Base-by-base conservation (phyloP, 805 yeast genomes). In the Wickerhamomyces sydowiorum region DNA sequence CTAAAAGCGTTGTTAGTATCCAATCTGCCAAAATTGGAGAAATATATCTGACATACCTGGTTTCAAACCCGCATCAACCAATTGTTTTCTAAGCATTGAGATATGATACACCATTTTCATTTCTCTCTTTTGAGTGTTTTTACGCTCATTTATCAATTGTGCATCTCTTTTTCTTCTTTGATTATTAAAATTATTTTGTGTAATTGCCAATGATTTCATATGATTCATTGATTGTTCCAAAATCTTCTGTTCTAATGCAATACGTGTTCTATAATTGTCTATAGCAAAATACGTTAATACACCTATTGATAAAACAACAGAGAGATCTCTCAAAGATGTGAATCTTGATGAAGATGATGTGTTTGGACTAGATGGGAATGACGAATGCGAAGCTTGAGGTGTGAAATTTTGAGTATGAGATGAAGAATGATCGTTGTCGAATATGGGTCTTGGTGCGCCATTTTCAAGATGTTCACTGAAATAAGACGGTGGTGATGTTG, bases 41-140 rank as follows among this genome's bases (percentile, higher is more conserved):
- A 10, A 25, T 14, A 24, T 13, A 14, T 23, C 13, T 15, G 15
- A 53, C 59, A 10, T 41, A 55, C 61, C 50, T 14, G 89, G 88
- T n/a, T 73, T 74, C 10, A 71, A 42, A 0, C 84, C 85, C 4
- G 59, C 52, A n/a, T 79, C 83, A 3, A 60, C 50, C 41, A 83
- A 61, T 53, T 83, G 88, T 51, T 78, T 69, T 39, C 86, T 65
- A 27, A 83, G 61, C 59, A 83, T 57, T 2, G 86, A 87, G 32
- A 83, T 70, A 53, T 83, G 91, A 55, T 82, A 62, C 5, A 75
- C 70, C 83, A 82, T 76, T 60, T 76, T 79, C 65, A 67, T 72
- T 54, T 66, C 82, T 46, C 68, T 66, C 59, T 59, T 71, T 52
- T 60, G 66, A n/a, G 63, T 64, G 12, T 66, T 70, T 41, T 68